Conservation (phyloP, 768 basidiomycete genomes). For the Cyclocybe aegerita region DNA sequence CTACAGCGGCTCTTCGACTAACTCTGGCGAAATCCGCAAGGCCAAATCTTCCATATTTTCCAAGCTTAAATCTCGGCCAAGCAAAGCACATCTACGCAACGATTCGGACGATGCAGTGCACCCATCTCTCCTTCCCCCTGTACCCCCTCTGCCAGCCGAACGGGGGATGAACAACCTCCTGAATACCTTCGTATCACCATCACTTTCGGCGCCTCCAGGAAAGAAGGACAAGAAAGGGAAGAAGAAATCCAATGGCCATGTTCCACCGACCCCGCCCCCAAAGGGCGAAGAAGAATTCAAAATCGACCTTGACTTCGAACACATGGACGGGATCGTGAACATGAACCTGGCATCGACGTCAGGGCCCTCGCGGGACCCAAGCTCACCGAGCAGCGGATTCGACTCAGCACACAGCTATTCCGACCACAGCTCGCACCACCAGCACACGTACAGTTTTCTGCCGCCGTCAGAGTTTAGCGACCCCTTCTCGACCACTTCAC, state of each 20-base stretch:
- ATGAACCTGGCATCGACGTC: constrained; percentile 23
- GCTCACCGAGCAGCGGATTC: constrained; percentile 43
- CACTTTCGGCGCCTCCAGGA: constrained; percentile 16
- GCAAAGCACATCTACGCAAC: constrained; percentile 35
- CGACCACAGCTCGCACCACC: constrained; percentile 24
- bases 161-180: not conserved
- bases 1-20: constrained; percentile 26
- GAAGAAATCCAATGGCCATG: constrained; percentile 28
- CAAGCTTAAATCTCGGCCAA: constrained; percentile 40
- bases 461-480: constrained; percentile 37
- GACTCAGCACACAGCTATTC: constrained; percentile 34
- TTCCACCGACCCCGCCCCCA: constrained; percentile 26
- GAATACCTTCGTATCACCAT: constrained; percentile 9
- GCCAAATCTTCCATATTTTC: constrained; percentile 48
- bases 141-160: constrained; percentile 30
- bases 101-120: constrained; percentile 32
- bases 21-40: constrained; percentile 41
- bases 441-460: constrained; percentile 14
- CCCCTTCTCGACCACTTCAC: constrained; percentile 36
- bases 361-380: constrained; percentile 26
- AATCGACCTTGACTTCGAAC: constrained; percentile 68
- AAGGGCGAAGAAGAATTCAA: constrained; percentile 35
- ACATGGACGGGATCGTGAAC: constrained; percentile 85
- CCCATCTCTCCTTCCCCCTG: constrained; percentile 34
- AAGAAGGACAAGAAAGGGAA: constrained; percentile 28